Evolutionary conservation across 208 protist species (phyloP), one percentile per base, ranked within the genome.

Genomic region (Acanthamoeba castellanii): DNA sequence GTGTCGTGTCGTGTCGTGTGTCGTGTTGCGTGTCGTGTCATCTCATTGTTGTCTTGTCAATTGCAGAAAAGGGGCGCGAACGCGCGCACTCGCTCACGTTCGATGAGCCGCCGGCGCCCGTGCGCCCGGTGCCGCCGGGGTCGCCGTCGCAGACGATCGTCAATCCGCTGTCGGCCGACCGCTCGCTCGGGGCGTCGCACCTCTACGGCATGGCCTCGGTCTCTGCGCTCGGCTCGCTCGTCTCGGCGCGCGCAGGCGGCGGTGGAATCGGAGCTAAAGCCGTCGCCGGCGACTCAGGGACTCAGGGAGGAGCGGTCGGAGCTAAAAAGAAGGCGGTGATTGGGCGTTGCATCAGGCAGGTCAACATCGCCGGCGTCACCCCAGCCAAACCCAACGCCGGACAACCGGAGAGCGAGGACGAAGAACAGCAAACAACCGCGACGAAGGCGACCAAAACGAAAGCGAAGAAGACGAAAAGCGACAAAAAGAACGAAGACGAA

Each of bases 271-370:
- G 7, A n/a, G 72, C 72, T 0, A 70, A 70, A 8, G 22, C 11
- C 20, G n/a, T 3, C 18, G 64, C 18, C 64, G 8, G n/a, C 8
- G 64, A 20, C 14, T 0, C 22, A 22, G 61, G 61, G 9, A 22
- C 8, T 5, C 9, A 30, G 22, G 20, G 64, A 25, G 64, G n/a
- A 34, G 20, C 14, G 20, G 20, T 11, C 72, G 72, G 72, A 72
- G 66, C n/a, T 20, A 72, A 47, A 82, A 82, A 82, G 72, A 82
- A 82, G 37, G 72, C n/a, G 72, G 64, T 70, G 18, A 70, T 82
- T 82, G 72, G 72, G 6, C n/a, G 37, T 8, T 82, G 72, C 72
- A 20, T 82, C 72, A 82, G n/a, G 72, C 32, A 16, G n/a, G 72
- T 82, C 37, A 50, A 82, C 9, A 47, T 47, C 27, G 72, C 9